Base-by-base conservation (phyloP, 139 green algal genomes). In the Deuterostichococcus epilithicus region DNA sequence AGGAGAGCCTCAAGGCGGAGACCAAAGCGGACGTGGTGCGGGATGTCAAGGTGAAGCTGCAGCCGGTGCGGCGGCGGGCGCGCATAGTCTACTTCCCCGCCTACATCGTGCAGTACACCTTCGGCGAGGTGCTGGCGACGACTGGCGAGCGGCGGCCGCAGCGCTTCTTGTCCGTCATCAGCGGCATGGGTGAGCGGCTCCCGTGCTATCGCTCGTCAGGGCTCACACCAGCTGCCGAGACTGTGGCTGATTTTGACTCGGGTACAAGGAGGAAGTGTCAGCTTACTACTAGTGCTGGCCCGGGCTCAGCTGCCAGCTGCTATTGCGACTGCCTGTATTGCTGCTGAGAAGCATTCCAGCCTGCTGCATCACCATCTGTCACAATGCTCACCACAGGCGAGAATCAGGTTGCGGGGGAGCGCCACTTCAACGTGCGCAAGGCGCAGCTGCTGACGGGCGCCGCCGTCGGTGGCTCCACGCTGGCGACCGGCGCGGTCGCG, bases 61-160 rank as follows among this genome's bases (percentile, higher is more conserved):
- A 73, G 1, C 74, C 78, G 10, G 28, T 84, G 38, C 32, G 75
- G 18, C 73, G 80, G 37, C 38, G 58, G 8, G 84, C 84, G 3
- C 60, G 75, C 5, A 47, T 89, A 2, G 66, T 86, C 6, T 89
- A 81, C 66, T 71, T 88, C 1, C 84, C 84, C 22, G 82, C 76
- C 1, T 86, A 82, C 58, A 69, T 78, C 20, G 70, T 86, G 0
- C 35, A 77, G 60, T 89, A 89, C 69, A 37, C 59, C n/a, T 80
- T 82, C 65, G 84, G 84, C 3, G 74, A 85, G 69, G 52, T 65
- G 23, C 80, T 86, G 72, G 88, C 85, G 44, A 69, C 32, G n/a
- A 80, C 85, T 34, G 76, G 82, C 0, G 84, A 88, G 76, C 77
- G 84, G 0, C 72, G 68, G 39, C 75, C 78, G 20, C 58, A 86